These are phyloP conservation scores for Populus trichocarpa DNA, from an alignment of 441 rosid species.

Conservation along the genomic window DNA sequence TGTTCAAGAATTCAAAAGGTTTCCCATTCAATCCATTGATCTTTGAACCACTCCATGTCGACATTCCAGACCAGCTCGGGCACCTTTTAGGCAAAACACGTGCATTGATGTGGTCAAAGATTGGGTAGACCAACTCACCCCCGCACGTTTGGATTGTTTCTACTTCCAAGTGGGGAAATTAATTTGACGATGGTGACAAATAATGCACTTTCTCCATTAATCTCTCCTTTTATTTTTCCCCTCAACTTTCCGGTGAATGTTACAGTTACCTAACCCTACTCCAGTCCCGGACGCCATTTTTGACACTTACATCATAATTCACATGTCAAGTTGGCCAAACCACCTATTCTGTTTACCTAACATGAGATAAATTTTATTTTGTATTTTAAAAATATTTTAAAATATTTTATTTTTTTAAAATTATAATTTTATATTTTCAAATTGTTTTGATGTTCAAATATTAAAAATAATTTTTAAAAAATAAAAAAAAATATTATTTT, in stretches of 20 bases:
- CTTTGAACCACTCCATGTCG: background rate
- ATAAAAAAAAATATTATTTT: too few species aligned
- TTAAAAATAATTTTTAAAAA: too few species aligned
- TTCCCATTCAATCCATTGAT: background rate
- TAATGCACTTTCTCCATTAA: background rate
- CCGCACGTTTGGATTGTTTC: background rate
- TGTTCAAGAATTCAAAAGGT: background rate
- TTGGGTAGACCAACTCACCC: background rate
- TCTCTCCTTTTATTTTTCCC: background rate
- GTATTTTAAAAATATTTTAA: too few species aligned
- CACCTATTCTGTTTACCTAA: background rate
- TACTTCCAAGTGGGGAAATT: background rate
- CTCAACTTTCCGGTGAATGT: background rate
- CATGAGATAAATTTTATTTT: too few species aligned
- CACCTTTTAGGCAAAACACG: background rate
- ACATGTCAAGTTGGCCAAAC: background rate
- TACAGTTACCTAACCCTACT: background rate
- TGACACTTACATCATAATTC: background rate
- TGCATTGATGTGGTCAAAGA: background rate
- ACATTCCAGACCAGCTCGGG: background rate
- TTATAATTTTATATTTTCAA: too few species aligned
- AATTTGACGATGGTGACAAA: background rate
- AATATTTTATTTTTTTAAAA: too few species aligned
- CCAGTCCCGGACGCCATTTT: conserved; percentile 1
- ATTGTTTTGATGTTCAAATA: too few species aligned